Percentiles rank a stretch among this genome's conserved stretches.
Conservation (phyloP, 2,329 filamentous ascomycete species). For the Stagonosporopsis vannaccii region DNA sequence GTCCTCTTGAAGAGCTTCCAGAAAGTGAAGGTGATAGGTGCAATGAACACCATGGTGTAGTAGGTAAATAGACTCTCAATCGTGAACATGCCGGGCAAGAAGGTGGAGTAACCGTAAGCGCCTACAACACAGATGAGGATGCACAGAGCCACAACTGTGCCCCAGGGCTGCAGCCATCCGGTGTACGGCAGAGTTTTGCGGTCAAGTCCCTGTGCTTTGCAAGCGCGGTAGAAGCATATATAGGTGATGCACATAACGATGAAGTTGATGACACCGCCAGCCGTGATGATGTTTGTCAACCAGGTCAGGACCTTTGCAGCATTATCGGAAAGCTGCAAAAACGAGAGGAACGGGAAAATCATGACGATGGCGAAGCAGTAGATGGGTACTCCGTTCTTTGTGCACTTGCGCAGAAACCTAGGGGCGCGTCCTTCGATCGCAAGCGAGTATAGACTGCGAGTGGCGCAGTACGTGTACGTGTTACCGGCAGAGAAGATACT, state of each 20-base stretch:
- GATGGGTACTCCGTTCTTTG: conserved; percentile 71
- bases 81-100: conserved; percentile 57
- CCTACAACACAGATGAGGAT: conserved; percentile 60
- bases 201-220: conserved; percentile 57
- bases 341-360: conserved; percentile 73
- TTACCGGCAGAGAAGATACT: conserved; percentile 65
- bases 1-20: conserved; percentile 72
- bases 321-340: conserved; percentile 73
- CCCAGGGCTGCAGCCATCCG: conserved; percentile 59
- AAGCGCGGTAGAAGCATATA: conserved; percentile 64
- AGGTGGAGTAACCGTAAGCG: conserved; percentile 62
- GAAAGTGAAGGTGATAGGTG: conserved; percentile 60
- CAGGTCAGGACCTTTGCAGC: conserved; percentile 73
- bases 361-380: conserved; percentile 74
- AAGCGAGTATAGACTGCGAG: conserved; percentile 61
- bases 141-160: conserved; percentile 58
- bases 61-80: conserved; percentile 61
- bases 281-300: conserved; percentile 76
- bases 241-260: conserved; percentile 65
- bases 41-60: conserved; percentile 62
- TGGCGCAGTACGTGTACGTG: conserved; percentile 63
- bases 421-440: conserved; percentile 63
- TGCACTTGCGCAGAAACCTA: conserved; percentile 64
- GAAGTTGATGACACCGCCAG: conserved; percentile 64
- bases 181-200: conserved; percentile 58